Evolutionary conservation across 805 yeast genomes (phyloP).

Genomic region (Candida coleopterorum): DNA sequence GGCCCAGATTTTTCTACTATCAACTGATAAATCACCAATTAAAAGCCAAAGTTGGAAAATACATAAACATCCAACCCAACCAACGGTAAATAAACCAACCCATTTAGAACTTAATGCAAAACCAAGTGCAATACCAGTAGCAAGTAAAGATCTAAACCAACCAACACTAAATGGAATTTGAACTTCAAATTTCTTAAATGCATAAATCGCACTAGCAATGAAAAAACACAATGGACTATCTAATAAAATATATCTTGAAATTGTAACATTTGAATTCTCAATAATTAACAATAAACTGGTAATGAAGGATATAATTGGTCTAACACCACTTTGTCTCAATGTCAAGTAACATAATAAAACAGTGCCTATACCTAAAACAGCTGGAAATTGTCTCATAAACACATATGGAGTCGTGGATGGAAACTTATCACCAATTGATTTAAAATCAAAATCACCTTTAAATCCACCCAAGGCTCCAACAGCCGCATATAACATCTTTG

Average conservation of each 20-base stretch:
- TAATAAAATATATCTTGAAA: constrained; percentile 67
- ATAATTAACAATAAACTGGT: constrained; percentile 52
- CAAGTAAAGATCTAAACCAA: constrained; percentile 57
- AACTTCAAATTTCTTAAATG: constrained; percentile 61
- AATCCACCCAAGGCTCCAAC: constrained; percentile 65
- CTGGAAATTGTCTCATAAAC: constrained; percentile 67
- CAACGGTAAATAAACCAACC: constrained; percentile 80
- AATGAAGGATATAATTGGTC: constrained; percentile 56
- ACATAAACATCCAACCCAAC: constrained; percentile 68
- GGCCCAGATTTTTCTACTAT: constrained; percentile 37
- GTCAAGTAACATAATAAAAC: constrained; percentile 63
- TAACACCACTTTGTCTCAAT: constrained; percentile 66
- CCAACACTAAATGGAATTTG: constrained; percentile 53
- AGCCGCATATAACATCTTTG: constrained; percentile 71
- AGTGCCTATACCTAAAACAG: constrained; percentile 63
- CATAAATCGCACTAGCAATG: constrained; percentile 66
- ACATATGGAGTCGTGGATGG: constrained; percentile 61
- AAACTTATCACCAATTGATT: constrained; percentile 58
- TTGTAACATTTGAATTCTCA: constrained; percentile 67
- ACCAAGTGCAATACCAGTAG: constrained; percentile 70
- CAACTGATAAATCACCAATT: constrained; percentile 62
- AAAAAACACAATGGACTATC: constrained; percentile 76
- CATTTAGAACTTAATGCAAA: constrained; percentile 72
- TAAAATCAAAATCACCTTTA: constrained; percentile 65
- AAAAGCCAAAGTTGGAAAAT: constrained; percentile 63